These are phyloP conservation scores for Neostapfia colusana DNA, from an alignment of 176 grass and related monocot genomes.

Conservation along the genomic window DNA sequence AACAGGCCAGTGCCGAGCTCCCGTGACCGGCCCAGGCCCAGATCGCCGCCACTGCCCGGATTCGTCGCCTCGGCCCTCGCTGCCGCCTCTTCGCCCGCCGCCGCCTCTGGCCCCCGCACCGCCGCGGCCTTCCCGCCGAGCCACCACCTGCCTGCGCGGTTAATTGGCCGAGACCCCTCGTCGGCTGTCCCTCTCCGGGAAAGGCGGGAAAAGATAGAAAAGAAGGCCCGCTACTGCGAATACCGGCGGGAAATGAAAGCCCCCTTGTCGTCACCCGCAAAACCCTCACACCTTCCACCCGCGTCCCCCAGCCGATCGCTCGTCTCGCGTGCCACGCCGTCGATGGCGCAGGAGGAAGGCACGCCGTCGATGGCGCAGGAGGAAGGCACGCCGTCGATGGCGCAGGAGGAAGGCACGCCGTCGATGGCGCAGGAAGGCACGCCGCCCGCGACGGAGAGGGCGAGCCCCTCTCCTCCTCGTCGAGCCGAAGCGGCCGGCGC, in stretches of 20 bases:
- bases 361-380: neutral
- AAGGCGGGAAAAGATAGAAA: neutral
- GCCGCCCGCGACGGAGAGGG: neutral
- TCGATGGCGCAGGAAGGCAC: neutral
- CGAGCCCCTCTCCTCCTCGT: neutral
- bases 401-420: too few species aligned
- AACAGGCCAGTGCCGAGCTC: neutral
- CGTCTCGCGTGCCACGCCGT: neutral
- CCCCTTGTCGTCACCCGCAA: neutral
- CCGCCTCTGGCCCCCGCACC: neutral
- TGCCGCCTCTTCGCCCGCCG: neutral
- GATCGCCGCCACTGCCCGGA: neutral
- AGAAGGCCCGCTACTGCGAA: constrained; percentile 13
- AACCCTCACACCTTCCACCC: neutral
- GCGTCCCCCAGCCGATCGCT: too few species aligned
- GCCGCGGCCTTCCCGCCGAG: neutral
- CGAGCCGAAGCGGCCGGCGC: neutral
- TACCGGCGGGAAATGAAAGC: constrained; percentile 21
- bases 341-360: neutral
- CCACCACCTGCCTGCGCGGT: neutral
- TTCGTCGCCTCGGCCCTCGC: neutral
- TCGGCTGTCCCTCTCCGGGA: neutral
- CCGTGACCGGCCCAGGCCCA: neutral
- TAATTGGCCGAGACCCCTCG: neutral
- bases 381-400: neutral